Base-by-base conservation (phyloP, 2,329 filamentous ascomycete species). In the Bisporella sp. region DNA sequence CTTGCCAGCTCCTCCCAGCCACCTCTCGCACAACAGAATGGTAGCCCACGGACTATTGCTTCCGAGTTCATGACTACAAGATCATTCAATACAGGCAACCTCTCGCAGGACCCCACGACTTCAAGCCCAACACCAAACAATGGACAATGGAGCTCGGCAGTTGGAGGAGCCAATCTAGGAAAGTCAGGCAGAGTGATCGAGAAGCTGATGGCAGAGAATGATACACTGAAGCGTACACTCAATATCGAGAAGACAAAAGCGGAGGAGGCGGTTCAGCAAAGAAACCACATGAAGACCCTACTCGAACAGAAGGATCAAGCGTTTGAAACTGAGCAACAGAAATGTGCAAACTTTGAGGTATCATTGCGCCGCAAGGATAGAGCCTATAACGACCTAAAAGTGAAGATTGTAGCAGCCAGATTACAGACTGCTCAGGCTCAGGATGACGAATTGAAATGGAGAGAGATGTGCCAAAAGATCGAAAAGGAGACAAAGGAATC, bases 121-220 rank as follows among this genome's bases (percentile, higher is more conserved):
- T 50, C 45, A 7, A 51, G 47, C 29, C 45, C 41, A 30, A 46
- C 28, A 30, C 43, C 21, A 29, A 35, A 35, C 6, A 46, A 49
- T 11, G 31, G 33, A 13, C 61, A 64, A 64, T 84, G 82, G 79
- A 83, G 85, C 62, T 81, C 81, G 31, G 82, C 82, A 3, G 77
- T 87, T 43, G 84, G 84, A 57, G 35, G 8, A 9, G 83, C 84
- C 6, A 82, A 81, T 3, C 70, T 85, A 2, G 85, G 85, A 41
- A 89, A 89, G 71, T 88, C 84, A 7, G 85, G 85, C 6, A 76
- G 85, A 33, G 85, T 89, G 47, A 92, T 93, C 66, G 89, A 93
- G 69, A 81, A 82, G 62, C 77, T 93, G 48, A 87, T 89, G 63
- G 83, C 84, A 48, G 87, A 92, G 64, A 90, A 90, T 59, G 87